These are phyloP conservation scores for Coemansia furcata DNA, from an alignment of 192 early-diverging fungal species.

Conservation along the genomic window DNA sequence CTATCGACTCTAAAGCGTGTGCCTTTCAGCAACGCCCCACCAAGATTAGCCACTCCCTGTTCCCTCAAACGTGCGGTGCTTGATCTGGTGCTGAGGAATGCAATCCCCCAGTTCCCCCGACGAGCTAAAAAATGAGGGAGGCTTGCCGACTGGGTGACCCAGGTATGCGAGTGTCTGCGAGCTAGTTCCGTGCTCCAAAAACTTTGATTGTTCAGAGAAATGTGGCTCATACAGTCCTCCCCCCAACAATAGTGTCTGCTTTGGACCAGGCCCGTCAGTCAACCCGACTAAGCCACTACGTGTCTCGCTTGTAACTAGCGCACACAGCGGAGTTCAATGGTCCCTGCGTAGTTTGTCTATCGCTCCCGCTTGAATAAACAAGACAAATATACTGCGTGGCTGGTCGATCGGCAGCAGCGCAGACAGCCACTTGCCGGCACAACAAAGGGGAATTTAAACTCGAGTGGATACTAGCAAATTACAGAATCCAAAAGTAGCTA, in stretches of 20 bases:
- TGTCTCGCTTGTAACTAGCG: neutral
- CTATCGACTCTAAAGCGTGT: neutral
- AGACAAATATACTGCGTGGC: neutral
- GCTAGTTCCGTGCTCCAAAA: neutral
- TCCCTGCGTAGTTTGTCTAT: neutral
- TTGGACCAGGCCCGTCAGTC: neutral
- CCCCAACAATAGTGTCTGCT: neutral
- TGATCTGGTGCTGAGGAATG: constrained; percentile 4
- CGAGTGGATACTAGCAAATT: neutral
- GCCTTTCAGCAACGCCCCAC: neutral
- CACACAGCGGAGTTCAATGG: neutral
- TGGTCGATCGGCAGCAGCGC: constrained; percentile 6
- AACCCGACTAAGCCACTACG: neutral
- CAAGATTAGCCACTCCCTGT: neutral
- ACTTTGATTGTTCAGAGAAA: neutral
- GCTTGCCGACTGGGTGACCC: neutral
- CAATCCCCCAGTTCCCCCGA: neutral
- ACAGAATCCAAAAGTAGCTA: neutral
- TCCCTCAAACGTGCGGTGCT: neutral
- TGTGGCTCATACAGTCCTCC: constrained; percentile 1
- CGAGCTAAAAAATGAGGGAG: neutral
- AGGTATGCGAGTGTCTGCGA: neutral
- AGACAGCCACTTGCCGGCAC: neutral
- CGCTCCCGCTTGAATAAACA: neutral
- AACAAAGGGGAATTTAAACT: neutral